phyloP scores from a whole-genome alignment of 2,329 filamentous ascomycete species.

The Pseudogymnoascus sp. region DNA sequence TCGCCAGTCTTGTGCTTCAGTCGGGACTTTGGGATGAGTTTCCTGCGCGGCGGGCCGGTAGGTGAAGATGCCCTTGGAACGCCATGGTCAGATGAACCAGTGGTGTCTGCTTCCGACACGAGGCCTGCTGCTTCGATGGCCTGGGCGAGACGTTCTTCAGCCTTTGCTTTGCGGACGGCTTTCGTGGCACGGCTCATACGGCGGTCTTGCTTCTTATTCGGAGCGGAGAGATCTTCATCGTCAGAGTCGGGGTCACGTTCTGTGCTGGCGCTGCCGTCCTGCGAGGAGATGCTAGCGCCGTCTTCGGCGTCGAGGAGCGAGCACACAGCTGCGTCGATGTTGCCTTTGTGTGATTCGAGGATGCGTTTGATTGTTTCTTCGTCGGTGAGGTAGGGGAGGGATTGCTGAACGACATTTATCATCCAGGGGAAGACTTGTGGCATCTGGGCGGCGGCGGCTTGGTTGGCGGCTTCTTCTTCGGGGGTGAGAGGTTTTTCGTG shows the following conservation, averaged over 20 bases:
- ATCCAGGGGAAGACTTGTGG: conserved; percentile 46
- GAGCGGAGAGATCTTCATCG: conserved; percentile 38
- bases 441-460: conserved; percentile 34
- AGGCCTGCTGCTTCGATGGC: neutral
- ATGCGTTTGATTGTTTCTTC: conserved; percentile 44
- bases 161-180: conserved; percentile 11
- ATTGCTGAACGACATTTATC: conserved; percentile 45
- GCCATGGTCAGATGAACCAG: neutral
- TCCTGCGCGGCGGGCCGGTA: neutral
- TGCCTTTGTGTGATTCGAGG: conserved; percentile 43
- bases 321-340: conserved; percentile 46
- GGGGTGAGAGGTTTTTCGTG: conserved; percentile 17
- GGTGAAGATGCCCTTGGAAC: neutral
- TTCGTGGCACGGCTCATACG: conserved; percentile 13
- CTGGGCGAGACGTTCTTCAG: neutral
- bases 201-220: conserved; percentile 40
- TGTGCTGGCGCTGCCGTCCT: conserved; percentile 41
- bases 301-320: conserved; percentile 45
- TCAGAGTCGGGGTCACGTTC: conserved; percentile 46
- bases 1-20: neutral
- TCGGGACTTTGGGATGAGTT: conserved; percentile 8
- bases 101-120: neutral
- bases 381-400: conserved; percentile 44
- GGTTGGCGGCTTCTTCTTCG: conserved; percentile 24
- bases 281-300: conserved; percentile 34